These are phyloP conservation scores for Curvularia lunata DNA, from an alignment of 2,329 filamentous ascomycete genomes.

Conservation along the genomic window DNA sequence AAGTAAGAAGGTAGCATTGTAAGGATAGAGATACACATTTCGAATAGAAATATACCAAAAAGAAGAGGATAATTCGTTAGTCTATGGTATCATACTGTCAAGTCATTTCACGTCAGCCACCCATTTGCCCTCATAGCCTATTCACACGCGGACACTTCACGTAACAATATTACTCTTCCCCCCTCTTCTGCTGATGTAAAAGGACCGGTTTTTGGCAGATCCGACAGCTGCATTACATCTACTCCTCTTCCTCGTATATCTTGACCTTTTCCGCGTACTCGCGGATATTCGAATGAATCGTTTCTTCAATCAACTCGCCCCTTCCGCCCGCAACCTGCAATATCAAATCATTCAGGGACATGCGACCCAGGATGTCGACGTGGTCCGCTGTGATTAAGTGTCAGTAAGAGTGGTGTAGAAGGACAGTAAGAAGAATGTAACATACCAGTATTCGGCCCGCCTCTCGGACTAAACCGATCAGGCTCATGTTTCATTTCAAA, in stretches of 20 bases:
- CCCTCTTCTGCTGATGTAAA: neutral
- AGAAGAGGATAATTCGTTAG: neutral
- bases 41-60: neutral
- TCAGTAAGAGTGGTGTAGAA: neutral
- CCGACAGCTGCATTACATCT: neutral
- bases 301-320: constrained; percentile 78
- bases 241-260: constrained; percentile 66
- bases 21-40: neutral
- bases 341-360: constrained; percentile 89
- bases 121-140: neutral
- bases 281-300: constrained; percentile 78
- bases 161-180: neutral
- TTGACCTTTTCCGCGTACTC: constrained; percentile 84
- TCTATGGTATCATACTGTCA: constrained; percentile 22
- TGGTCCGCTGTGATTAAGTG: constrained; percentile 70
- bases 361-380: constrained; percentile 90
- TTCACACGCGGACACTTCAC: neutral
- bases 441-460: constrained; percentile 68
- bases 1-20: constrained; percentile 12
- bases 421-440: constrained; percentile 10
- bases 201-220: neutral
- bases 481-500: constrained; percentile 98
- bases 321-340: constrained; percentile 83
- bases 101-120: neutral
- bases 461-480: constrained; percentile 84